Percentiles rank a stretch among this genome's conserved stretches.
phyloP scores from a whole-genome alignment of 208 protist genomes.

The Acanthamoeba divionensis region DNA sequence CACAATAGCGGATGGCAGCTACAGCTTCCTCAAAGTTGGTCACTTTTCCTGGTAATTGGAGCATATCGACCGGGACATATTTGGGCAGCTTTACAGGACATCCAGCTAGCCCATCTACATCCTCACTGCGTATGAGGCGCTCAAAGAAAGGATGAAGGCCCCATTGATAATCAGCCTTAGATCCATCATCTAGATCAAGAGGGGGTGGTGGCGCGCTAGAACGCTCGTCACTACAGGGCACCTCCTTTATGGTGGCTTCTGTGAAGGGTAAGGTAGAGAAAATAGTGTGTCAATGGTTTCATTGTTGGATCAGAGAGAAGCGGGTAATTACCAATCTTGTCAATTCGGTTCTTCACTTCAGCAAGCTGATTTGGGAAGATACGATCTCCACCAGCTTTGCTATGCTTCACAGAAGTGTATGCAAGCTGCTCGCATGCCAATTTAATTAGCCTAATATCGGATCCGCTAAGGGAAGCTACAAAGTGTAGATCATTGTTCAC shows the following conservation, averaged over 20 bases:
- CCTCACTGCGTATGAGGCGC: constrained; percentile 46
- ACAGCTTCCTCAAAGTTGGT: constrained; percentile 61
- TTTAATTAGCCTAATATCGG: neutral
- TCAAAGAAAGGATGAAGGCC: constrained; percentile 53
- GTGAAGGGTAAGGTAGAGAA: neutral
- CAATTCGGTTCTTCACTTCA: neutral
- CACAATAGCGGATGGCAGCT: constrained; percentile 63
- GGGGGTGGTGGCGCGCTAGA: neutral
- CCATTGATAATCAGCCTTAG: neutral
- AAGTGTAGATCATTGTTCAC: constrained; percentile 52
- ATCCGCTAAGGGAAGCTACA: constrained; percentile 14
- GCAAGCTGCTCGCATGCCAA: constrained; percentile 29
- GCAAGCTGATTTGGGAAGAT: neutral
- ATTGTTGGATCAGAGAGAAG: neutral
- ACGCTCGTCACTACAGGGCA: neutral
- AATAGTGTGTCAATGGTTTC: neutral
- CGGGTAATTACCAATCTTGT: neutral
- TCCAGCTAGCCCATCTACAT: constrained; percentile 63
- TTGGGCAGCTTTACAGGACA: neutral
- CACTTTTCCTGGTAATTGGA: constrained; percentile 50
- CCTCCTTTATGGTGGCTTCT: neutral
- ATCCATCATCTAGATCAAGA: neutral
- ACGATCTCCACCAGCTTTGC: neutral
- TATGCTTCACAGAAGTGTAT: neutral
- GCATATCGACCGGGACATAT: constrained; percentile 65